Base-by-base conservation (phyloP, 345 rosid genomes). In the Sisymbrium altissimum region DNA sequence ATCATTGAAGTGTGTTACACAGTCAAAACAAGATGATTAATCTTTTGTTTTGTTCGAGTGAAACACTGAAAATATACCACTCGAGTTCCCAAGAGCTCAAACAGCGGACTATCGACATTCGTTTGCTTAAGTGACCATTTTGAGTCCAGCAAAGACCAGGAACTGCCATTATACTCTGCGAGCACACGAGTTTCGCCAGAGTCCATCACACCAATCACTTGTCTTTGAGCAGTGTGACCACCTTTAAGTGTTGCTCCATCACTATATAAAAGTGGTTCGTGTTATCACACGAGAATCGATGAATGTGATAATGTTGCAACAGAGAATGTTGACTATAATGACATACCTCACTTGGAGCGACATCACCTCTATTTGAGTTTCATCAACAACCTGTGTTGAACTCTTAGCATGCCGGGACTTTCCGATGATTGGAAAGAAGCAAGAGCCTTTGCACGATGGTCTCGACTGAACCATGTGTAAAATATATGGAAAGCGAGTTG, bases 301-400 rank as follows among this genome's bases (percentile, higher is more conserved):
- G 5, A 29, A 50, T 21, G 56, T 6, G 2, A 58, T 57, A 5
- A 65, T 9, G 6, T 23, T 58, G 55, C 17, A 18, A 49, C 19
- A 49, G 61, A 32, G 10, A 41, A 12, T 15, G 35, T 39, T 50
- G 48, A 21, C 2, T 62, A 9, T 9, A 40, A 17, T 13, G 33
- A 0, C 71, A 18, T 88, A 96, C 99, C 99, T 90, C 87, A 92
- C 85, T 78, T 85, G 90, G 56, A 96, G 90, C 39, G 82, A 84
- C 65, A 92, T 80, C 64, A 88, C 77, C 81, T 89, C 97, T 63
- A 84, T 66, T 67, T 81, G 76, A 74, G 76, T 77, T 79, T 81
- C 87, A 80, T 84, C 86, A 80, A 84, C 54, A 25, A 96, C 65
- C 41, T 13, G 66, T 41, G 86, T 83, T 76, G 72, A 58, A 63